These are phyloP conservation scores for Asterochloris sp. DNA, from an alignment of 139 green algal genomes.

Conservation along the genomic window DNA sequence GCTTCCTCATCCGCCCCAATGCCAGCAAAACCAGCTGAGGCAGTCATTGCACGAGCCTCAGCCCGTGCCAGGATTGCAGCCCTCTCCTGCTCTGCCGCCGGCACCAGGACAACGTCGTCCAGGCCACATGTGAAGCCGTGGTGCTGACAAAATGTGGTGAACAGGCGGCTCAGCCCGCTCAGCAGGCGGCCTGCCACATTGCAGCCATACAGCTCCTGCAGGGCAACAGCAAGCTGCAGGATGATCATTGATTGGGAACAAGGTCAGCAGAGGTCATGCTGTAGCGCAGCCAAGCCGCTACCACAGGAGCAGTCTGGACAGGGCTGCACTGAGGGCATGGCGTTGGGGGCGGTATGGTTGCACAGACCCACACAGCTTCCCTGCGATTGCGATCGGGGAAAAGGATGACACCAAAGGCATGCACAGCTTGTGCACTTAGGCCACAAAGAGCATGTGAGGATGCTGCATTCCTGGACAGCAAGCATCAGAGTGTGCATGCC, in stretches of 20 bases:
- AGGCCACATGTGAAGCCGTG: slow-evolving; percentile 95
- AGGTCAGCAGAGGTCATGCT: too few relatives aligned
- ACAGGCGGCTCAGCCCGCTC: slow-evolving; percentile 76
- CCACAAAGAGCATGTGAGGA: not conserved
- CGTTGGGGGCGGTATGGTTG: not conserved
- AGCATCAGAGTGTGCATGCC: not conserved
- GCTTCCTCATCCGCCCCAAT: not conserved
- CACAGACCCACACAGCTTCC: not conserved
- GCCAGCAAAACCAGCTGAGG: slow-evolving; percentile 51
- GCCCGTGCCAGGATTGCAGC: slow-evolving; percentile 45
- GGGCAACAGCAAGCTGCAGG: not conserved
- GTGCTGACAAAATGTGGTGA: slow-evolving; percentile 85
- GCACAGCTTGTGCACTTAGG: not conserved
- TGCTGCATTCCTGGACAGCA: not conserved
- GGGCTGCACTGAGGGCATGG: not conserved
- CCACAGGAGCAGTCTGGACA: not conserved
- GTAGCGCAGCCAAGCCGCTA: not conserved
- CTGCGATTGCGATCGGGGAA: not conserved
- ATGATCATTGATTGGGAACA: too few relatives aligned
- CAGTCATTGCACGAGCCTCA: slow-evolving; percentile 51
- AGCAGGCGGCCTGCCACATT: slow-evolving; percentile 74
- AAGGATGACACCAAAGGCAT: not conserved
- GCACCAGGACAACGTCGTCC: slow-evolving; percentile 82
- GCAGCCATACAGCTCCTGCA: slow-evolving; percentile 90
- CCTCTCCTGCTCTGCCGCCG: slow-evolving; percentile 51